Percentiles rank a stretch among this genome's conserved stretches.
Evolutionary conservation across 805 yeast species (phyloP).

Genomic region (Suhomyces prunicola): DNA sequence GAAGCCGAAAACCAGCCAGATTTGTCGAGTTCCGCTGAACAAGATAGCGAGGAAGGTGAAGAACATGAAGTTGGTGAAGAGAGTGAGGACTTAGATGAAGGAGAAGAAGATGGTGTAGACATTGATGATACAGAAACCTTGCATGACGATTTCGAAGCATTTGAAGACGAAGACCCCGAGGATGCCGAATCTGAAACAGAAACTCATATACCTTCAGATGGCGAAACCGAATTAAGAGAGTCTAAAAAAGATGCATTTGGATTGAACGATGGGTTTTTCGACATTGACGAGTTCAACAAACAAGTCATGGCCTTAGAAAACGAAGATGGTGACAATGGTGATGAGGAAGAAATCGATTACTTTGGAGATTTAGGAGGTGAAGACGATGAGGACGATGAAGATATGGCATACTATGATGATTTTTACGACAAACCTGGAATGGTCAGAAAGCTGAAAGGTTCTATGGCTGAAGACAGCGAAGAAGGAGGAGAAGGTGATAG

Average conservation of each 20-base stretch:
- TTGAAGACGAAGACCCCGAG: constrained; percentile 11
- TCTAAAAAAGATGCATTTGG: constrained; percentile 53
- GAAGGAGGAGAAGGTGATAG: constrained; percentile 21
- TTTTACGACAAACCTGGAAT: constrained; percentile 52
- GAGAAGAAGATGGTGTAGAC: constrained; percentile 12
- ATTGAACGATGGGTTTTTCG: constrained; percentile 79
- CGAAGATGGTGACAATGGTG: constrained; percentile 37
- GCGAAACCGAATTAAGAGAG: constrained; percentile 2
- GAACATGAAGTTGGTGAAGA: constrained; percentile 15
- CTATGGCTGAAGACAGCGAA: constrained; percentile 2
- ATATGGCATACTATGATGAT: constrained; percentile 60
- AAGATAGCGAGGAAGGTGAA: constrained; percentile 16
- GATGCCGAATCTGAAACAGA: constrained; percentile 16
- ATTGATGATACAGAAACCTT: constrained; percentile 18
- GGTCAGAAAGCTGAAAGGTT: constrained; percentile 15
- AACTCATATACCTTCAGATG: constrained; percentile 9
- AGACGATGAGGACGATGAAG: constrained; percentile 32
- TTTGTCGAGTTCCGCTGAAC: constrained; percentile 12
- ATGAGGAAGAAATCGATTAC: constrained; percentile 43
- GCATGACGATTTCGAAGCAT: constrained; percentile 10
- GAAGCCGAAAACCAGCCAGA: constrained; percentile 15
- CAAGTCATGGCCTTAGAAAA: constrained; percentile 68
- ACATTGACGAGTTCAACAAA: constrained; percentile 78
- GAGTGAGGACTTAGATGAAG: constrained; percentile 20
- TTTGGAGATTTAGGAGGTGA: constrained; percentile 49